phyloP scores from a whole-genome alignment of 75 land plant genomes.

The Pinus taeda region DNA sequence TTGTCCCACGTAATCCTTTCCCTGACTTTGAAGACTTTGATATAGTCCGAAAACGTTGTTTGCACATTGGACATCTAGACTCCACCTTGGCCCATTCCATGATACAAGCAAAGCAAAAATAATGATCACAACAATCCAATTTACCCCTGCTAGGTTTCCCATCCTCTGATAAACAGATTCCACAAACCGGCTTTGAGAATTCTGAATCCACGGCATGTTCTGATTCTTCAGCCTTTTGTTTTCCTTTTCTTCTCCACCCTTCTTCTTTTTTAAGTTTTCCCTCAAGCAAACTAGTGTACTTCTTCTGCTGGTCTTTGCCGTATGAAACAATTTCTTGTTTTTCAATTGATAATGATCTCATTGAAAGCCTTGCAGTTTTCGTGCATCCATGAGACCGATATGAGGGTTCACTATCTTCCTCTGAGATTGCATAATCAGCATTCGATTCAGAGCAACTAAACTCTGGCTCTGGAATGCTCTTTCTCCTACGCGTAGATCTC shows the following conservation, averaged over 20 bases:
- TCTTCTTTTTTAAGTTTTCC: constrained; percentile 2
- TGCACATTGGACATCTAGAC: constrained; percentile 96
- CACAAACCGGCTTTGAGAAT: constrained; percentile 67
- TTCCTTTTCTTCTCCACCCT: constrained; percentile 47
- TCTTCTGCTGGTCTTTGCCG: constrained; percentile 8
- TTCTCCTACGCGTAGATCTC: neutral
- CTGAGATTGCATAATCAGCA: constrained; percentile 28
- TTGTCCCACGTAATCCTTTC: constrained; percentile 41
- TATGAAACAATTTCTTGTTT: constrained; percentile 9
- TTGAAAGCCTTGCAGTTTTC: constrained; percentile 4
- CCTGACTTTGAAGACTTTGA: constrained; percentile 47
- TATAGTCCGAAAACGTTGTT: constrained; percentile 82
- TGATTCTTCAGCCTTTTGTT: constrained; percentile 20
- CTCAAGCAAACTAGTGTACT: neutral
- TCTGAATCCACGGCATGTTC: constrained; percentile 17
- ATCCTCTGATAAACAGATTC: constrained; percentile 89
- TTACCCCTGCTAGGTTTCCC: constrained; percentile 64
- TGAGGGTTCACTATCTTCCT: constrained; percentile 25
- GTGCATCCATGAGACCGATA: constrained; percentile 32
- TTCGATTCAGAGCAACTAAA: constrained; percentile 27
- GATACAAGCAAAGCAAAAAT: constrained; percentile 90
- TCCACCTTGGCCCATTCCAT: constrained; percentile 99
- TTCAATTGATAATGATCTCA: constrained; percentile 14
- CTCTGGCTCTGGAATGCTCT: constrained; percentile 28
- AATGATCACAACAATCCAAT: constrained; percentile 85